Percentiles rank a stretch among this genome's conserved stretches.
phyloP scores from a whole-genome alignment of 192 early-diverging fungal species.

The Umbelopsis vinacea region DNA sequence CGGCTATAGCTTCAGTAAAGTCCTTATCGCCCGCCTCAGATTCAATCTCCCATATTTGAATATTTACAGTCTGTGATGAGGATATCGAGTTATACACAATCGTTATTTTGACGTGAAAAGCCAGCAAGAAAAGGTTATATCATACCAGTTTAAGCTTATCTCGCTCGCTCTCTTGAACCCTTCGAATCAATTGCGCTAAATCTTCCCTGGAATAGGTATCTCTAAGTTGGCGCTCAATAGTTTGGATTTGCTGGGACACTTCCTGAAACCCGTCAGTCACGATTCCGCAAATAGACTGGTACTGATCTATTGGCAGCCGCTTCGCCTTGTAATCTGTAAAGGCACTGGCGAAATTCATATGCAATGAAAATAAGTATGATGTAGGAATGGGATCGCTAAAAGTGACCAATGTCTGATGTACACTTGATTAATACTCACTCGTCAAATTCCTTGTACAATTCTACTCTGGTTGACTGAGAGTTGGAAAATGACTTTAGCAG shows the following conservation, averaged over 20 bases:
- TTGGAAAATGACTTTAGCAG: conserved; percentile 26
- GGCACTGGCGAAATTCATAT: conserved; percentile 18
- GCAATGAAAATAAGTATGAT: not conserved
- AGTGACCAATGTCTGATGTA: not conserved
- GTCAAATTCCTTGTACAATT: conserved; percentile 39
- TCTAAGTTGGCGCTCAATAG: conserved; percentile 25
- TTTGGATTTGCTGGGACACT: conserved; percentile 40
- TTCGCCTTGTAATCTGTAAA: conserved; percentile 38
- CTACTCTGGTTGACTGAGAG: conserved; percentile 34
- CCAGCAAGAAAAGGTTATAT: not conserved
- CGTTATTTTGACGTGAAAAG: not conserved
- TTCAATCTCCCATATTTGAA: conserved; percentile 38
- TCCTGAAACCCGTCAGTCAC: conserved; percentile 49
- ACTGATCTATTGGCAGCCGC: conserved; percentile 35
- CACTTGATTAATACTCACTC: conserved; percentile 22
- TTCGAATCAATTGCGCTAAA: conserved; percentile 28
- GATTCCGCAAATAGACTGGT: conserved; percentile 44
- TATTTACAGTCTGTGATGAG: conserved; percentile 11
- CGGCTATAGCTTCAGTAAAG: conserved; percentile 28
- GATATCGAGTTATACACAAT: not conserved
- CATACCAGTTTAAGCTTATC: conserved; percentile 36
- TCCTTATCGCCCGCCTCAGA: conserved; percentile 34
- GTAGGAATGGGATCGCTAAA: not conserved
- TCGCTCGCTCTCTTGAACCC: conserved; percentile 36
- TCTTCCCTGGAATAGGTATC: conserved; percentile 16